A percentile compares a stretch with the other conserved stretches of the same genome.
Evolutionary conservation across 106 monocot genomes (phyloP).

Genomic region (Chionographis japonica): DNA sequence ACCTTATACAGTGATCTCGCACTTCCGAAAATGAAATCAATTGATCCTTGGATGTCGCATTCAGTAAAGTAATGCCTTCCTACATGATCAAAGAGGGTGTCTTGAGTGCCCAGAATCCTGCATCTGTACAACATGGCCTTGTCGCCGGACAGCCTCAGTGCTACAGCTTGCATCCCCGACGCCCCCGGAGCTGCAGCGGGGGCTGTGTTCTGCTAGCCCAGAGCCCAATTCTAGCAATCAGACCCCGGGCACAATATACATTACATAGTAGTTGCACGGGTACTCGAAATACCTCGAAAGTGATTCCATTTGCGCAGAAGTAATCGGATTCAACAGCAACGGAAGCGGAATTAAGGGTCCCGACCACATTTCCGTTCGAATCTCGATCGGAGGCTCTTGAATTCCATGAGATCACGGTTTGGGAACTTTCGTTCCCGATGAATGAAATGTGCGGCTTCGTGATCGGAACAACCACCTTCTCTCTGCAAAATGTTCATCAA

Average conservation of each 20-base stretch:
- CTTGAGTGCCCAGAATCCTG: slow-evolving; percentile 67
- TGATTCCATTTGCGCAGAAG: slow-evolving; percentile 56
- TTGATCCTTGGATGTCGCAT: slow-evolving; percentile 77
- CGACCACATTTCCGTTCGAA: slow-evolving; percentile 21
- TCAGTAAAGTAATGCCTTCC: slow-evolving; percentile 76
- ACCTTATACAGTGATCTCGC: slow-evolving; percentile 87
- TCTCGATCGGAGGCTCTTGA: slow-evolving; percentile 43
- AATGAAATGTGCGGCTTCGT: slow-evolving; percentile 61
- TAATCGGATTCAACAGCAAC: slow-evolving; percentile 56
- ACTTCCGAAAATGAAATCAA: slow-evolving; percentile 90
- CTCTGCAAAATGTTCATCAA: slow-evolving; percentile 19
- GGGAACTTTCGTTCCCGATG: slow-evolving; percentile 25
- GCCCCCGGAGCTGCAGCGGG: slow-evolving; percentile 53
- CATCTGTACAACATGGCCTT: slow-evolving; percentile 71
- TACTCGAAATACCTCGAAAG: slow-evolving; percentile 43
- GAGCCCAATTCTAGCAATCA: neutral
- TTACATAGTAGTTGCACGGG: too few species aligned
- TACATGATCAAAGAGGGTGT: slow-evolving; percentile 80
- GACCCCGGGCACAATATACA: too few species aligned
- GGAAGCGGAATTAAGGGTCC: slow-evolving; percentile 59
- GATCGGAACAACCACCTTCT: slow-evolving; percentile 48
- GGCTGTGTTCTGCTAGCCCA: slow-evolving; percentile 58
- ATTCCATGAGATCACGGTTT: slow-evolving; percentile 46
- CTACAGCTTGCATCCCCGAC: slow-evolving; percentile 80
- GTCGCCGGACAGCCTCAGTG: slow-evolving; percentile 77